Evolutionary conservation across 2,329 filamentous ascomycete species (phyloP).

Genomic region (Magnaporthiopsis rhizophila): DNA sequence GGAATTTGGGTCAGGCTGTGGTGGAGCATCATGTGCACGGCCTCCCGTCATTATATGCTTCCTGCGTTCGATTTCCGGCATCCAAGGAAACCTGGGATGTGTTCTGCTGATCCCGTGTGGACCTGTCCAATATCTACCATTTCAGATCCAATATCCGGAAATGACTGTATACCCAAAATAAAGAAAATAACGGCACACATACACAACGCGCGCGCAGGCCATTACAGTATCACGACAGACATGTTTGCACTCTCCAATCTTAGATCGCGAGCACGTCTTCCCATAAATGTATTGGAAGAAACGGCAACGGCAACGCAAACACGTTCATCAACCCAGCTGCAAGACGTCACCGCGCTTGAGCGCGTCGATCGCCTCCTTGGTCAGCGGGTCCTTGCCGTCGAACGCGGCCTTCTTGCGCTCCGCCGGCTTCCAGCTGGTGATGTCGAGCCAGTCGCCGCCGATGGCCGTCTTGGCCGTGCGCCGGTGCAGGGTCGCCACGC

Average conservation of each 20-base stretch:
- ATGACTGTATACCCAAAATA: not conserved
- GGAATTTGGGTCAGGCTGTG: not conserved
- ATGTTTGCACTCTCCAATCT: too few relatives aligned
- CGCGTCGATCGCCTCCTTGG: constrained; percentile 21
- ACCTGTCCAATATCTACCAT: not conserved
- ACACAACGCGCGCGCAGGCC: not conserved
- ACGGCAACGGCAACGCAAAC: not conserved
- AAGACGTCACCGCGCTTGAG: constrained; percentile 26
- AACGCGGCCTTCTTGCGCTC: constrained; percentile 25
- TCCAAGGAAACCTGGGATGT: too few relatives aligned
- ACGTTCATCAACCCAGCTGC: not conserved
- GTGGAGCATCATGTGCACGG: not conserved
- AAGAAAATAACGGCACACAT: not conserved
- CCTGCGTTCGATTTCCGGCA: too few relatives aligned
- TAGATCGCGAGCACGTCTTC: too few relatives aligned
- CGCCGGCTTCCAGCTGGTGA: constrained; percentile 24
- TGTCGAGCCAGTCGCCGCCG: constrained; percentile 30
- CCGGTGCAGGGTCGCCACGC: not conserved
- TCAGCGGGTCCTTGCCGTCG: constrained; percentile 27
- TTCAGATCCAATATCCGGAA: not conserved
- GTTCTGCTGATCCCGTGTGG: too few relatives aligned
- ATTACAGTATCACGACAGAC: too few relatives aligned
- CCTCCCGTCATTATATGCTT: not conserved
- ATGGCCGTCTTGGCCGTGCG: constrained; percentile 15
- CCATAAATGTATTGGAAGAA: not conserved